phyloP scores from a whole-genome alignment of 2,329 filamentous ascomycete genomes.

The Aspergillus fijiensis region DNA sequence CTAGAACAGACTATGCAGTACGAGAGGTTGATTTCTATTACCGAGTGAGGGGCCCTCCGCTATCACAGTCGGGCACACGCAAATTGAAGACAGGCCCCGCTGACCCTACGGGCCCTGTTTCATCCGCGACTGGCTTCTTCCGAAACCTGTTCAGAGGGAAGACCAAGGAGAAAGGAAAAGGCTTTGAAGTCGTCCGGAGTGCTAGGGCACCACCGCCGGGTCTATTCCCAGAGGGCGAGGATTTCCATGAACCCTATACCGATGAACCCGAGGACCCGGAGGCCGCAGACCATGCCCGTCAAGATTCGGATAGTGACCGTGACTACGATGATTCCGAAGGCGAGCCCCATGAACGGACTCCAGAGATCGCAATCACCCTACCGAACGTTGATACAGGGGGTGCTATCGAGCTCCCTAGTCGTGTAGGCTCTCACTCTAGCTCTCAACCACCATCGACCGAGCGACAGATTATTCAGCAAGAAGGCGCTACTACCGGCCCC shows the following conservation, averaged over 20 bases:
- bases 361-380: constrained; percentile 49
- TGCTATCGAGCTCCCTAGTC: constrained; percentile 63
- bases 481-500: constrained; percentile 16
- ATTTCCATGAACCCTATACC: constrained; percentile 65
- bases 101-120: constrained; percentile 87
- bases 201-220: constrained; percentile 79
- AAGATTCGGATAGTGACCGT: constrained; percentile 24
- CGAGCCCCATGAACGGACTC: constrained; percentile 12
- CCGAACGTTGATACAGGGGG: constrained; percentile 61
- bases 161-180: constrained; percentile 91
- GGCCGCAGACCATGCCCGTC: constrained; percentile 24
- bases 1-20: constrained; percentile 83
- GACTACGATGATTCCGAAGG: constrained; percentile 31
- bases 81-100: constrained; percentile 91
- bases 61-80: constrained; percentile 77
- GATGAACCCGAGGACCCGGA: constrained; percentile 49
- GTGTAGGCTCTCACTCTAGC: constrained; percentile 60
- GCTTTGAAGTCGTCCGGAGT: constrained; percentile 94
- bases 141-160: constrained; percentile 76
- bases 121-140: constrained; percentile 87
- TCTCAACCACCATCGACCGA: constrained; percentile 53
- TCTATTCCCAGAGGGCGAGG: constrained; percentile 54
- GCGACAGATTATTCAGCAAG: constrained; percentile 69
- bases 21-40: constrained; percentile 98
- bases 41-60: constrained; percentile 80